Percentiles rank a stretch among this genome's conserved stretches.
These are phyloP conservation scores for Thyridium curvatum DNA, from an alignment of 2,329 filamentous ascomycete genomes.

Conservation along the genomic window DNA sequence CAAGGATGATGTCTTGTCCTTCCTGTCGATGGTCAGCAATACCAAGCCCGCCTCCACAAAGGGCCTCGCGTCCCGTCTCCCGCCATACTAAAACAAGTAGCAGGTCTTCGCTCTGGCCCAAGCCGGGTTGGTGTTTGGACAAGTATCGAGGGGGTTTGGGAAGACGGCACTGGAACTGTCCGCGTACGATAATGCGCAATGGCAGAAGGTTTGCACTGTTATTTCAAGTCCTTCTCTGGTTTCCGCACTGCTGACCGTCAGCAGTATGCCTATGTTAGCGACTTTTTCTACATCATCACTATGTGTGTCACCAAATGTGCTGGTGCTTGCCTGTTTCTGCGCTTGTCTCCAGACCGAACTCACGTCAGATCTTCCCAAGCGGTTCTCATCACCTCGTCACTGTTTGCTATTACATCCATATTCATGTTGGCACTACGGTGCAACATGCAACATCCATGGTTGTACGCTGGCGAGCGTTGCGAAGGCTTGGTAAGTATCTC, in stretches of 20 bases:
- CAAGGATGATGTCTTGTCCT: constrained; percentile 26
- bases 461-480: constrained; percentile 20
- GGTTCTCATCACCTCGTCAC: constrained; percentile 25
- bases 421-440: constrained; percentile 33
- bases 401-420: constrained; percentile 29
- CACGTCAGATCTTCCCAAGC: constrained; percentile 28
- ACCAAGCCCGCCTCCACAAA: too few relatives aligned
- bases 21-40: constrained; percentile 19
- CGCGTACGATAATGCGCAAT: constrained; percentile 8
- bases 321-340: constrained; percentile 33
- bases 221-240: background rate
- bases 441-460: constrained; percentile 27
- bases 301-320: constrained; percentile 36
- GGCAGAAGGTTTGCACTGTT: constrained; percentile 25
- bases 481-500: constrained; percentile 19
- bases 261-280: constrained; percentile 27
- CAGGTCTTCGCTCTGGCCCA: constrained; percentile 28
- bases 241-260: background rate
- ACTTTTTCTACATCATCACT: constrained; percentile 33
- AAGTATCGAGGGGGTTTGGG: constrained; percentile 31
- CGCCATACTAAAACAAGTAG: too few relatives aligned
- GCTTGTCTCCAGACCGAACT: constrained; percentile 32
- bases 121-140: constrained; percentile 25
- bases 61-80: too few relatives aligned
- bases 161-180: constrained; percentile 19